These are phyloP conservation scores for Vachellia collinsii DNA, from an alignment of 306 rosid species.

Conservation along the genomic window DNA sequence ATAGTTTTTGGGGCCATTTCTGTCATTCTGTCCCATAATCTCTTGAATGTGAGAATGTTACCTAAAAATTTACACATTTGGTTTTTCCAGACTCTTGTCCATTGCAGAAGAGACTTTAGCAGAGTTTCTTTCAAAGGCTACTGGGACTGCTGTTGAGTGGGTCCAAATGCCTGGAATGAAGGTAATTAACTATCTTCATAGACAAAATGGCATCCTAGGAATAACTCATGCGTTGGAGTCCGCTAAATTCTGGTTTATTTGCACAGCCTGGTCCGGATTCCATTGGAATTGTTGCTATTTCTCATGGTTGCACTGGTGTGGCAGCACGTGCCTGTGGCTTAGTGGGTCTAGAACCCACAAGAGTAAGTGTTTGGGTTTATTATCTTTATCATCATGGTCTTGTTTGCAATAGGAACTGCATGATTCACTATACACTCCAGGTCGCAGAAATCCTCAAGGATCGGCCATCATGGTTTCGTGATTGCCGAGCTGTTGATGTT, in stretches of 20 bases:
- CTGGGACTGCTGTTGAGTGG: slow-evolving; percentile 99
- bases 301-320: slow-evolving; percentile 99
- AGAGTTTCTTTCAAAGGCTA: slow-evolving; percentile 95
- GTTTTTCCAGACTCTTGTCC: slow-evolving; percentile 65
- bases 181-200: slow-evolving; percentile 48
- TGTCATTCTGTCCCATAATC: slow-evolving; percentile 44
- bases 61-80: slow-evolving; percentile 46
- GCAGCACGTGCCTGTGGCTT: slow-evolving; percentile 99
- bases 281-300: slow-evolving; percentile 99
- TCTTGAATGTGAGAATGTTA: slow-evolving; percentile 45
- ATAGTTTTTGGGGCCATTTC: slow-evolving; percentile 63
- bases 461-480: slow-evolving; percentile 87
- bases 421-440: slow-evolving; percentile 38
- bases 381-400: not conserved
- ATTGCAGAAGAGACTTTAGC: slow-evolving; percentile 94
- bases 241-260: not conserved
- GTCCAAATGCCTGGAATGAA: slow-evolving; percentile 98
- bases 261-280: slow-evolving; percentile 99
- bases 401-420: not conserved
- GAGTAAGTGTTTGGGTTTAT: slow-evolving; percentile 63
- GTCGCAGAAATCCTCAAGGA: slow-evolving; percentile 86
- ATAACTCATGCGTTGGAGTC: not conserved
- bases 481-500: slow-evolving; percentile 78
- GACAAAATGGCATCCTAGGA: not conserved
- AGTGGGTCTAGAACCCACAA: slow-evolving; percentile 99